These are phyloP conservation scores for Ogataea pilisensis DNA, from an alignment of 805 yeast genomes.

Conservation along the genomic window DNA sequence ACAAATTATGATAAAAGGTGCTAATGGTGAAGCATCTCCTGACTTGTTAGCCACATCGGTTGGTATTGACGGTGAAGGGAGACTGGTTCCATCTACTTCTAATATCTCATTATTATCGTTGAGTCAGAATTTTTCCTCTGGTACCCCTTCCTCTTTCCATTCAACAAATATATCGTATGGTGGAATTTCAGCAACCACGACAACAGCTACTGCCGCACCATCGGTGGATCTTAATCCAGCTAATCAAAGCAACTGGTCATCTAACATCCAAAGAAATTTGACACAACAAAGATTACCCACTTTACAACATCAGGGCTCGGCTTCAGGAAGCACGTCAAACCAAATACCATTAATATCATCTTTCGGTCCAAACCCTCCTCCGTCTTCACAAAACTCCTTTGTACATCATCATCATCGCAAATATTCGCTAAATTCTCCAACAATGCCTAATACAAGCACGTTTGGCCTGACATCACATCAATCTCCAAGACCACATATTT, in stretches of 20 bases:
- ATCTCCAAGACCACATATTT: constrained; percentile 1
- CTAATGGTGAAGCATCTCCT: constrained; percentile 25
- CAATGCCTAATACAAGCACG: constrained; percentile 5
- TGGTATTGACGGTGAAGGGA: constrained; percentile 30
- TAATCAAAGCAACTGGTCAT: constrained; percentile 6
- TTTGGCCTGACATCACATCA: constrained; percentile 1
- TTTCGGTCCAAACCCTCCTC: neutral
- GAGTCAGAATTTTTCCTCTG: constrained; percentile 21
- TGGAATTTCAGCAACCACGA: neutral
- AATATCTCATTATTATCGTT: constrained; percentile 33
- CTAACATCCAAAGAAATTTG: constrained; percentile 13
- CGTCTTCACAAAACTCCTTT: neutral
- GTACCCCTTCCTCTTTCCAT: constrained; percentile 6
- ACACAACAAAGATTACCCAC: constrained; percentile 19
- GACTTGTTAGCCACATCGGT: constrained; percentile 33
- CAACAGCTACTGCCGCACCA: constrained; percentile 5
- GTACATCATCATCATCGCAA: constrained; percentile 6
- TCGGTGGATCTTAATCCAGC: constrained; percentile 4
- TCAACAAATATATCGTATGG: neutral
- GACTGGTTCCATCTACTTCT: constrained; percentile 33
- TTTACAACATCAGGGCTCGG: constrained; percentile 4
- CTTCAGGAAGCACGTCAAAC: constrained; percentile 6
- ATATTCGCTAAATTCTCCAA: constrained; percentile 20
- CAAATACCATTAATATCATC: neutral
- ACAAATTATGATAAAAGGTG: constrained; percentile 3